Evolutionary conservation across 257 asterid genomes (phyloP).

Genomic region (Solanum bulbocastanum): DNA sequence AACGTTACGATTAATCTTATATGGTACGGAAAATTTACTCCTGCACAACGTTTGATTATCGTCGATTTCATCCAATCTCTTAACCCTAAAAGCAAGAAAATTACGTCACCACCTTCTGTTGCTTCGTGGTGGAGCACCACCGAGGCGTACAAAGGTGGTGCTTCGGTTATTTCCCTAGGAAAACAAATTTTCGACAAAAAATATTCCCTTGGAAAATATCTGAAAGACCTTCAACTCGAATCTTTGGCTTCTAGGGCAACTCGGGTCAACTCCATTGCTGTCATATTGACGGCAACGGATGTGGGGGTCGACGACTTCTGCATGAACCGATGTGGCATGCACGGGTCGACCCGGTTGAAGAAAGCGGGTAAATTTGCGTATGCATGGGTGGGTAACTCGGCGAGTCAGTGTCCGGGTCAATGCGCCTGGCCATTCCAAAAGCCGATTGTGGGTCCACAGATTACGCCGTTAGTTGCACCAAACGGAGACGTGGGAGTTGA

Average conservation of each 20-base stretch:
- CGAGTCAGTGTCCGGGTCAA: conserved; percentile 34
- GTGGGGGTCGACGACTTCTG: conserved; percentile 39
- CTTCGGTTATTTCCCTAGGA: conserved; percentile 6
- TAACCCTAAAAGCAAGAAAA: neutral
- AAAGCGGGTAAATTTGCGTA: conserved; percentile 11
- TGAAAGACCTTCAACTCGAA: conserved; percentile 16
- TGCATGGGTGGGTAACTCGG: conserved; percentile 45
- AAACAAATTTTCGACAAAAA: conserved; percentile 5
- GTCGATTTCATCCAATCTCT: conserved; percentile 31
- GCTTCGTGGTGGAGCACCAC: conserved; percentile 42
- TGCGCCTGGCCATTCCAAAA: conserved; percentile 50
- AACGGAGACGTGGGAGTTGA: conserved; percentile 38
- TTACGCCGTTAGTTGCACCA: conserved; percentile 30
- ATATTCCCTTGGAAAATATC: conserved; percentile 23
- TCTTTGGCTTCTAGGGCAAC: conserved; percentile 13
- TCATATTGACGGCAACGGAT: conserved; percentile 27
- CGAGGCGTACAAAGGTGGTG: conserved; percentile 16
- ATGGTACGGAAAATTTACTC: conserved; percentile 39
- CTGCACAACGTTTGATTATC: conserved; percentile 22
- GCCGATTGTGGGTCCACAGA: conserved; percentile 38
- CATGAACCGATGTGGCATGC: conserved; percentile 37
- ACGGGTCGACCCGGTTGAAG: conserved; percentile 19
- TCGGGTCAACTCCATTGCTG: conserved; percentile 11
- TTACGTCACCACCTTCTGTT: conserved; percentile 7
- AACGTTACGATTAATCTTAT: conserved; percentile 24